Percentiles rank a stretch among this genome's conserved stretches.
These are phyloP conservation scores for Agastache rugosa DNA, from an alignment of 257 asterid genomes.

Conservation along the genomic window DNA sequence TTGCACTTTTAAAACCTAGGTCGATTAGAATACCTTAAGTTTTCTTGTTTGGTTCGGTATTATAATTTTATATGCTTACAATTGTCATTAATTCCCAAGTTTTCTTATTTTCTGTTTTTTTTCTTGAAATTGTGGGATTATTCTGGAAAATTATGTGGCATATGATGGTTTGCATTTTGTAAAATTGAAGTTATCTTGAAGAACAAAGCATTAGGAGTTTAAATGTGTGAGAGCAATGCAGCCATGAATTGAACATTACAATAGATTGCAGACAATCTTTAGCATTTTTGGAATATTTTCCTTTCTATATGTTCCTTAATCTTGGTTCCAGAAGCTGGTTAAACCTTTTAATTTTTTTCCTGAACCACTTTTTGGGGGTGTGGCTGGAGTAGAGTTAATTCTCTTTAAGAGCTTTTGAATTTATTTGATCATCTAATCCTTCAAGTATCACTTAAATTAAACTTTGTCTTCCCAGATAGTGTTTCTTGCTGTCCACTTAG, in stretches of 20 bases:
- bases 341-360: not conserved
- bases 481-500: not conserved
- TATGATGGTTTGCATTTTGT: constrained; percentile 10
- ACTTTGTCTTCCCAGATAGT: not conserved
- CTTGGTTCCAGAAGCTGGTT: not conserved
- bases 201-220: not conserved
- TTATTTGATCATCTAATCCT: too few species aligned
- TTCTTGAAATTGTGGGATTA: not conserved
- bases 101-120: not conserved
- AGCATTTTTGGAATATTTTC: not conserved
- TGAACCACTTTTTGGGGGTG: not conserved
- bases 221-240: not conserved
- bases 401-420: too few species aligned
- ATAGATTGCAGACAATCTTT: not conserved
- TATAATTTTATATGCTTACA: not conserved
- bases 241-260: constrained; percentile 3
- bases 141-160: not conserved
- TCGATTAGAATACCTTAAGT: not conserved
- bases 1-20: not conserved
- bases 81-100: not conserved
- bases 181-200: not conserved
- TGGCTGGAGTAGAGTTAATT: not conserved
- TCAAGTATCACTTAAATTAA: not conserved
- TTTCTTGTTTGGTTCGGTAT: not conserved
- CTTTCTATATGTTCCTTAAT: not conserved